Conservation (phyloP, 2,329 filamentous ascomycete species). For the Colletotrichum aenigma region DNA sequence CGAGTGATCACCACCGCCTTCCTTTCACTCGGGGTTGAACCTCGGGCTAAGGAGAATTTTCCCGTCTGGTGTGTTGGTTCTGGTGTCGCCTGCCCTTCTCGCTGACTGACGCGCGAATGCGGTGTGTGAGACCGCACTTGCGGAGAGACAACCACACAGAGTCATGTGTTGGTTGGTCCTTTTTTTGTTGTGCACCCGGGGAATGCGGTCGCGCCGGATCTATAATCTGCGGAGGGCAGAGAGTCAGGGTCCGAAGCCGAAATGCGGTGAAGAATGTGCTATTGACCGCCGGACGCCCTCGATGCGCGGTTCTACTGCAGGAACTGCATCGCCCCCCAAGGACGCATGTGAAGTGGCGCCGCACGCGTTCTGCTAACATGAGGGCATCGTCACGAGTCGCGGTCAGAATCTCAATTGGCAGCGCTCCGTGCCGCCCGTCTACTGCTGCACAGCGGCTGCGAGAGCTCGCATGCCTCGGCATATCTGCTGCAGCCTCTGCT, state of each 20-base stretch:
- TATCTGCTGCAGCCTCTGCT: not conserved
- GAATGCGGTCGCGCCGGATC: not conserved
- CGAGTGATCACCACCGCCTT: not conserved
- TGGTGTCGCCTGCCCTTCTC: not conserved
- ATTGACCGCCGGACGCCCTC: not conserved
- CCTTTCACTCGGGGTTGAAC: not conserved
- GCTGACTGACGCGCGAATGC: not conserved
- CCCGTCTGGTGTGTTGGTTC: not conserved
- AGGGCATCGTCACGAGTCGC: constrained; percentile 15
- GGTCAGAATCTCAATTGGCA: not conserved
- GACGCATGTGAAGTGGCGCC: constrained; percentile 4
- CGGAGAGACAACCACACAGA: not conserved
- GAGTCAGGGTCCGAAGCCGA: constrained; percentile 1
- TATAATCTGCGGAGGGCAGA: not conserved
- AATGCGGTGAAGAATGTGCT: constrained; percentile 11
- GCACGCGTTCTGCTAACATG: not conserved
- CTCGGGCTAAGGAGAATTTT: not conserved
- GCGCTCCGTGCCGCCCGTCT: not conserved
- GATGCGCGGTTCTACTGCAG: constrained; percentile 4
- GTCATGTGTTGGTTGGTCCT: not conserved
- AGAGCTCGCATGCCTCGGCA: not conserved
- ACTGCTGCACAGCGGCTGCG: not conserved
- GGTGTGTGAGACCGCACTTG: not conserved
- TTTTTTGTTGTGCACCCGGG: not conserved
- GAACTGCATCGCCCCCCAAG: not conserved